Percentiles rank a stretch among this genome's conserved stretches.
Evolutionary conservation across 2,329 filamentous ascomycete genomes (phyloP).

Genomic region (Colletotrichum orchidophilum): DNA sequence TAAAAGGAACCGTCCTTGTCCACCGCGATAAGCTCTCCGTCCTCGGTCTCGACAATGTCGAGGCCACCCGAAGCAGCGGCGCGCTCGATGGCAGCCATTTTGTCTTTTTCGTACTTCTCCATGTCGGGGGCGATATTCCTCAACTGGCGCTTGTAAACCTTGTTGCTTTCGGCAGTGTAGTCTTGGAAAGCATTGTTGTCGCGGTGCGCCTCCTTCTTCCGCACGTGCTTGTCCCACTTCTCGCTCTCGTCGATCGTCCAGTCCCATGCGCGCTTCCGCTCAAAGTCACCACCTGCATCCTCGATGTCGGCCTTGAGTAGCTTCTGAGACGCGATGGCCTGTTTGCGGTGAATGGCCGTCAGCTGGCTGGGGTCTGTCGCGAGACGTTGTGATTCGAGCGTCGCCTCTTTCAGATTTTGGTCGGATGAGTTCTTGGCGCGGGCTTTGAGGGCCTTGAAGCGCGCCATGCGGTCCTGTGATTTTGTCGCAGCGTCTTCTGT

Average conservation of each 20-base stretch:
- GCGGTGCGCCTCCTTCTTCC: slow-evolving; percentile 82
- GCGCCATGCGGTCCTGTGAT: slow-evolving; percentile 75
- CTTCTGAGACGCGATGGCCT: slow-evolving; percentile 90
- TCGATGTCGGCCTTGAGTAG: slow-evolving; percentile 91
- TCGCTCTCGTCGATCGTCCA: slow-evolving; percentile 97
- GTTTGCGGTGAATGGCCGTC: slow-evolving; percentile 81
- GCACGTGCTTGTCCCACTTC: slow-evolving; percentile 89
- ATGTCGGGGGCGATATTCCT: slow-evolving; percentile 79
- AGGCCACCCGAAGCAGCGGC: slow-evolving; percentile 86
- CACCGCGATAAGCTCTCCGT: slow-evolving; percentile 92
- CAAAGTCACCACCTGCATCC: slow-evolving; percentile 88
- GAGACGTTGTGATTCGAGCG: slow-evolving; percentile 82
- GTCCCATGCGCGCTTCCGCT: slow-evolving; percentile 98
- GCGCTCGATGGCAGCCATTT: slow-evolving; percentile 83
- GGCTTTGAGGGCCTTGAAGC: slow-evolving; percentile 88
- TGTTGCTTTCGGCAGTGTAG: slow-evolving; percentile 86
- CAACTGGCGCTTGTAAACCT: slow-evolving; percentile 93
- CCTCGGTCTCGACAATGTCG: slow-evolving; percentile 94
- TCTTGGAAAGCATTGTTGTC: slow-evolving; percentile 92
- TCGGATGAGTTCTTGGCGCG: slow-evolving; percentile 77
- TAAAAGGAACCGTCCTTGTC: slow-evolving; percentile 93
- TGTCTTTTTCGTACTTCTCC: slow-evolving; percentile 87
- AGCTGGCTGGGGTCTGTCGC: slow-evolving; percentile 82
- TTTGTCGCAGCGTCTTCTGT: slow-evolving; percentile 49
- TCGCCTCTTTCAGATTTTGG: slow-evolving; percentile 85